Conservation (phyloP, 1,284 basidiomycete species). For the Cutaneotrichosporon sp. region DNA sequence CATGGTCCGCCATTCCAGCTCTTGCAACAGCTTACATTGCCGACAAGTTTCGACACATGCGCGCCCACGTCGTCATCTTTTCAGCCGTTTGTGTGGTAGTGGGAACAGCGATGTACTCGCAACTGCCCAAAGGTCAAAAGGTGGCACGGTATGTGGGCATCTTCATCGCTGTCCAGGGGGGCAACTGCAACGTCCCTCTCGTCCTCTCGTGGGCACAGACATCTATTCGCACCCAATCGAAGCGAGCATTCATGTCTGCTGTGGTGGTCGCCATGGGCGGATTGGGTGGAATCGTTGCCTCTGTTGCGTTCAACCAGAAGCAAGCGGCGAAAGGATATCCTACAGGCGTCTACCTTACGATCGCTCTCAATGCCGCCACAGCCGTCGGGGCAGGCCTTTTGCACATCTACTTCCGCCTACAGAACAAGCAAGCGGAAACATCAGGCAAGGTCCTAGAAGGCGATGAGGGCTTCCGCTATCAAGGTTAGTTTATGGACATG, state of each 20-base stretch:
- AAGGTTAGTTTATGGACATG: not conserved
- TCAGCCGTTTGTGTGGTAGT: slow-evolving; percentile 12
- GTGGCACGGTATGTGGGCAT: slow-evolving; percentile 46
- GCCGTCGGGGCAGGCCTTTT: not conserved
- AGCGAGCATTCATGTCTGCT: slow-evolving; percentile 43
- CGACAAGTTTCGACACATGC: slow-evolving; percentile 31
- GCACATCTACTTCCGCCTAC: slow-evolving; percentile 6
- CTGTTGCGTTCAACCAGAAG: slow-evolving; percentile 12
- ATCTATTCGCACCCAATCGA: slow-evolving; percentile 49
- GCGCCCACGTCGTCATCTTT: slow-evolving; percentile 5
- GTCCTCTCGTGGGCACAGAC: slow-evolving; percentile 43
- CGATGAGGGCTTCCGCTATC: slow-evolving; percentile 13
- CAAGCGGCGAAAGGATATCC: slow-evolving; percentile 11
- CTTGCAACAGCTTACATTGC: slow-evolving; percentile 40
- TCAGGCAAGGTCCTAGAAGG: slow-evolving; percentile 14
- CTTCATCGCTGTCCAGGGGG: slow-evolving; percentile 48
- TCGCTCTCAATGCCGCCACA: slow-evolving; percentile 11
- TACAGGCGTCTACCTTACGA: slow-evolving; percentile 16
- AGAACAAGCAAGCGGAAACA: slow-evolving; percentile 12
- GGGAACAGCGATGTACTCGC: slow-evolving; percentile 15
- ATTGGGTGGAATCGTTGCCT: slow-evolving; percentile 47
- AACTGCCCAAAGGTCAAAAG: slow-evolving; percentile 13
- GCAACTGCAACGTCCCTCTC: slow-evolving; percentile 35
- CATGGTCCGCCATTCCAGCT: slow-evolving; percentile 40
- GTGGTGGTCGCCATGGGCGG: slow-evolving; percentile 48